Evolutionary conservation across 768 basidiomycete genomes (phyloP), one percentile per base, ranked within the genome.

Genomic region (Hortiboletus campestris): DNA sequence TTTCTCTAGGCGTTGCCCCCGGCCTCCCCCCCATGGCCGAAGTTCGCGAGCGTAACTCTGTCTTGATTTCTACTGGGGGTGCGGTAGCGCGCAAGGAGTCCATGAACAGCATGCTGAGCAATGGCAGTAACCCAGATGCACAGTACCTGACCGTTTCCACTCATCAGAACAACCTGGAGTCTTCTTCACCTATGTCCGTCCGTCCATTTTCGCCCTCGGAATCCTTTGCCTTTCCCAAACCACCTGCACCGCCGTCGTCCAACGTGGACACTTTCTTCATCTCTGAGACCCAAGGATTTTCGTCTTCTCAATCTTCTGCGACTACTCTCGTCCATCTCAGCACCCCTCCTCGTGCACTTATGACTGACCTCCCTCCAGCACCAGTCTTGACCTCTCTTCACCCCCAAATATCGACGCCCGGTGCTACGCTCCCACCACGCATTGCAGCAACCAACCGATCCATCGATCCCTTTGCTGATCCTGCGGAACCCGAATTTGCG

Each of bases 131-230:
- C 13, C 50, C 64, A 29, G 62, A 71, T 9, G 65, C 75, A 0
- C 81, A 82, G 49, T 80, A 75, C 62, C 70, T 80, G 25, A 47
- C 70, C 20, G 58, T 78, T 59, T 56, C 68, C 8, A 50, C 57
- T n/a, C 49, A 46, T 35, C 61, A 59, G 54, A 51, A 51, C 50
- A 47, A 53, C 29, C 42, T 28, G 19, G 66, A 64, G 34, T 63
- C 65, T n/a, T 55, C 65, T 5, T 78, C 82, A 0, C 81, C 84
- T 22, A 83, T 86, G 76, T 83, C 78, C 38, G 84, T 84, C 19
- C 81, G 83, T 39, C 84, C 84, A 2, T 87, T 85, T 73, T 82
- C 84, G 0, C 82, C 84, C 12, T 80, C 81, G 17, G 86, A 89
- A 65, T 80, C 81, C 6, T 88, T 85, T 69, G 70, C 83, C 10